Evolutionary conservation across 2,329 filamentous ascomycete species (phyloP), one percentile per base, ranked within the genome.

Genomic region (Calonectria henricotiae): DNA sequence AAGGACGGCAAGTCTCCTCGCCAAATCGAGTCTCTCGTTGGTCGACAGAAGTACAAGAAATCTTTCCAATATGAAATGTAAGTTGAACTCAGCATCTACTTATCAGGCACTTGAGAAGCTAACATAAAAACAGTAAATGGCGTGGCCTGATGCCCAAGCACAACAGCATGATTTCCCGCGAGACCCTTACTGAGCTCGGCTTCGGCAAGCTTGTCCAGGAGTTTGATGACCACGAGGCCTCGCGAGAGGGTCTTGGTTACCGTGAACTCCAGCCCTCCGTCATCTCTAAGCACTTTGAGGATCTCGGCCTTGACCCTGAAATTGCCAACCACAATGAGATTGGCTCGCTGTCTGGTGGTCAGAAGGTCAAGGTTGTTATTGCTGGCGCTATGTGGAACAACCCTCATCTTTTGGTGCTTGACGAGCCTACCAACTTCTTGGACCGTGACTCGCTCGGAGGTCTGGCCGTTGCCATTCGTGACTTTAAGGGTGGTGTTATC

Each of bases 321-420:
- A 98, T 99, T 80, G 96, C 96, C 79, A 98, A 98, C 85, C 96
- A 99, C 90, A 98, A 98, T 83, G 93, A 98, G 84, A 99, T 99
- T 78, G 94, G 94, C 73, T 96, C 95, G 79, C 89, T 99, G 13
- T 98, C 95, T 11, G 96, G 96, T 84, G 96, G 96, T 15, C 96
- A 99, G 82, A 98, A 98, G 85, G 96, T 99, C 86, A 99, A 99
- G 89, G 96, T 99, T 58, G 96, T 99, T 73, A 91, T 99, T 77
- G 96, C 94, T 3, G 94, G 94, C 79, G 94, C 95, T 77, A 97
- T 97, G 94, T 98, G 95, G 95, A 98, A 98, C 86, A 98, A 98
- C 87, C 96, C 96, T 0, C 96, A 99, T 86, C 86, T 99, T 79
- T 90, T 99, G 71, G 96, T 99, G 60, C 92, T 99, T 27, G 96